Percentiles rank a stretch among this genome's conserved stretches.
Conservation (phyloP, 441 rosid species). For the Pelargonium fulgidum region DNA sequence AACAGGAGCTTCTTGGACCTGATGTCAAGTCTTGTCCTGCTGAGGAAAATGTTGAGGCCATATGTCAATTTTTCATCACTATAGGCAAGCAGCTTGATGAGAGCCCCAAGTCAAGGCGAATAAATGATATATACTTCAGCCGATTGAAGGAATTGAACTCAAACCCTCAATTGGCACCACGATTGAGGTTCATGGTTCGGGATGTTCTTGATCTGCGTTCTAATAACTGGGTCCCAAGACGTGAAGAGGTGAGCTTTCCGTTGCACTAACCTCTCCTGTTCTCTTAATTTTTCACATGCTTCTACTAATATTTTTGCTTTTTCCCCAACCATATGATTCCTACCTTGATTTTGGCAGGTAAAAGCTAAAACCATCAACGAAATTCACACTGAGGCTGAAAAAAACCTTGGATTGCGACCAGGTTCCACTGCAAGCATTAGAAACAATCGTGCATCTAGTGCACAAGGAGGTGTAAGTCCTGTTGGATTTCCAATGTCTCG, state of each 20-base stretch:
- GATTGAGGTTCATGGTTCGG: conserved; percentile 71
- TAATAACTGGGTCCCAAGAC: conserved; percentile 81
- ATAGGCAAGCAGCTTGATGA: conserved; percentile 88
- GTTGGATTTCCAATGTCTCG: conserved; percentile 55
- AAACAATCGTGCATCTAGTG: conserved; percentile 47
- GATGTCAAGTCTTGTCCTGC: conserved; percentile 56
- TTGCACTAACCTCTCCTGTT: neutral
- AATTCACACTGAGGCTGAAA: conserved; percentile 88
- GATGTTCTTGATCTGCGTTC: conserved; percentile 69
- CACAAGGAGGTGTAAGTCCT: conserved; percentile 38
- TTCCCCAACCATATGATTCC: conserved; percentile 2
- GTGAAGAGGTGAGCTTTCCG: conserved; percentile 62
- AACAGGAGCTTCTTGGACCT: conserved; percentile 70
- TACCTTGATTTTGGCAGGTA: conserved; percentile 39
- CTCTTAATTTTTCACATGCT: neutral
- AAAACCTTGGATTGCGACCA: conserved; percentile 77
- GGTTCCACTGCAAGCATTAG: conserved; percentile 83
- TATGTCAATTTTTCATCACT: conserved; percentile 70
- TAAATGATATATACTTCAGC: conserved; percentile 55
- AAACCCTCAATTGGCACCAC: conserved; percentile 58
- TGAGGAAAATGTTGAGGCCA: conserved; percentile 85
- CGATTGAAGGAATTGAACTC: conserved; percentile 56
- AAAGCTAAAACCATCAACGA: conserved; percentile 87
- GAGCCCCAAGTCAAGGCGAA: conserved; percentile 49
- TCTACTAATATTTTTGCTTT: neutral